Conservation (phyloP, 441 rosid genomes). For the Geranium incanum region DNA sequence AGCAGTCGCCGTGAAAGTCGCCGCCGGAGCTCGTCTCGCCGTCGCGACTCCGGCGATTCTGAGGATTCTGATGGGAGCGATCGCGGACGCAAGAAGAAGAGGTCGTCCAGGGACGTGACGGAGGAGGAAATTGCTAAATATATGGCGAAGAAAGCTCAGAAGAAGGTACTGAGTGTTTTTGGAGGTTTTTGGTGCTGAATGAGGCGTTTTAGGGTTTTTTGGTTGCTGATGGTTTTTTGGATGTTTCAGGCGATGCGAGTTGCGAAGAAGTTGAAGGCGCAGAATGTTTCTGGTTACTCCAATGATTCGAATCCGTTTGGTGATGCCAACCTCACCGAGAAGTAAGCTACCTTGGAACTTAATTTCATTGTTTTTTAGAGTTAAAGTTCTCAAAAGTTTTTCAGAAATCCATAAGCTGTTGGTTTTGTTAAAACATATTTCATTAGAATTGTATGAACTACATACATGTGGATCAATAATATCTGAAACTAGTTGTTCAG, state of each 20-base stretch:
- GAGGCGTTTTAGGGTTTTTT: constrained; percentile 10
- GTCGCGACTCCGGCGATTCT: constrained; percentile 23
- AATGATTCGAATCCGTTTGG: constrained; percentile 95
- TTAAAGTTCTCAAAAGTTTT: neutral
- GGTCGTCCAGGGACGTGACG: constrained; percentile 41
- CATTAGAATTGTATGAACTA: neutral
- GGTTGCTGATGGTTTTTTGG: constrained; percentile 11
- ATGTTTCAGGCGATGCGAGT: constrained; percentile 49
- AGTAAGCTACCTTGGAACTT: constrained; percentile 32
- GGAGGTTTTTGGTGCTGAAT: neutral
- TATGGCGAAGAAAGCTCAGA: constrained; percentile 68
- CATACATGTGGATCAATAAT: neutral
- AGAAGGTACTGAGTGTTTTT: constrained; percentile 39
- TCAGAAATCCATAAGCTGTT: neutral
- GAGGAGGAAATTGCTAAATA: constrained; percentile 67
- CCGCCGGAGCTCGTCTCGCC: constrained; percentile 15
- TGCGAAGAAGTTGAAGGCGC: constrained; percentile 73
- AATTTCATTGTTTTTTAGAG: neutral
- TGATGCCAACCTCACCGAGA: constrained; percentile 79
- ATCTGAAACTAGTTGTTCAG: neutral
- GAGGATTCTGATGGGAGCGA: constrained; percentile 33
- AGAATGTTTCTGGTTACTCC: constrained; percentile 70
- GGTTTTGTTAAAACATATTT: neutral
- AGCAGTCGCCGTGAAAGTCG: constrained; percentile 32
- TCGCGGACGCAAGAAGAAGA: constrained; percentile 34